Conservation (phyloP, 352 stramenopile genomes). For the Globisporangium megalacanthum region DNA sequence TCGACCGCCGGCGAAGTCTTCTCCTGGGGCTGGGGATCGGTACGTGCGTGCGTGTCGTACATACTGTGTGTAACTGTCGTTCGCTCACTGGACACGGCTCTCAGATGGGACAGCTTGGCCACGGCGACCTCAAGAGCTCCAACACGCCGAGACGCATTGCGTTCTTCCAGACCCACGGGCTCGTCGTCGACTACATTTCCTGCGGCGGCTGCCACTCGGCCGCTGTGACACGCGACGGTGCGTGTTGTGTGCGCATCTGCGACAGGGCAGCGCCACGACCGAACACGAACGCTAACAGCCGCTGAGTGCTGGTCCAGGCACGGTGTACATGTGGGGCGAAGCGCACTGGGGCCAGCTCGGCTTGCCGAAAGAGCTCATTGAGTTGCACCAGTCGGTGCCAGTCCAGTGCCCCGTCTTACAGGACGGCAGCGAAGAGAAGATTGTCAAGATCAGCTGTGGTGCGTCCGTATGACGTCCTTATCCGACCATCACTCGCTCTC, state of each 20-base stretch:
- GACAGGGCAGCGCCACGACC: not conserved
- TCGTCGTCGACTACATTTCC: constrained; percentile 72
- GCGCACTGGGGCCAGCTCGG: constrained; percentile 78
- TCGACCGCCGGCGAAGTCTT: constrained; percentile 54
- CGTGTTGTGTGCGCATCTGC: not conserved
- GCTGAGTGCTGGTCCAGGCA: constrained; percentile 19
- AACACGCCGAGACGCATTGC: constrained; percentile 48
- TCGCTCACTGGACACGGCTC: not conserved
- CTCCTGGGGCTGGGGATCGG: constrained; percentile 76
- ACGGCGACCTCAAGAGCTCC: constrained; percentile 71
- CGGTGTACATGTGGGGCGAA: constrained; percentile 82
- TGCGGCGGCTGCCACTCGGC: constrained; percentile 79
- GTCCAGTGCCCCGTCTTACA: constrained; percentile 58
- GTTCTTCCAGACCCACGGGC: constrained; percentile 46
- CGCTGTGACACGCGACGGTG: constrained; percentile 62
- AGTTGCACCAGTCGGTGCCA: constrained; percentile 56
- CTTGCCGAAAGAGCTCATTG: constrained; percentile 55
- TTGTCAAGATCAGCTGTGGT: constrained; percentile 79
- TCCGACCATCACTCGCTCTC: not conserved
- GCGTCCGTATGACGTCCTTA: not conserved
- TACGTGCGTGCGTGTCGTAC: constrained; percentile 19
- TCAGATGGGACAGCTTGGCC: constrained; percentile 77
- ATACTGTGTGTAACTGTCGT: not conserved
- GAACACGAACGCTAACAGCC: not conserved
- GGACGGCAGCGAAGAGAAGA: constrained; percentile 36